Percentiles rank a stretch among this genome's conserved stretches.
phyloP scores from a whole-genome alignment of 805 yeast genomes.

The Wickerhamiella vanderwaltii region DNA sequence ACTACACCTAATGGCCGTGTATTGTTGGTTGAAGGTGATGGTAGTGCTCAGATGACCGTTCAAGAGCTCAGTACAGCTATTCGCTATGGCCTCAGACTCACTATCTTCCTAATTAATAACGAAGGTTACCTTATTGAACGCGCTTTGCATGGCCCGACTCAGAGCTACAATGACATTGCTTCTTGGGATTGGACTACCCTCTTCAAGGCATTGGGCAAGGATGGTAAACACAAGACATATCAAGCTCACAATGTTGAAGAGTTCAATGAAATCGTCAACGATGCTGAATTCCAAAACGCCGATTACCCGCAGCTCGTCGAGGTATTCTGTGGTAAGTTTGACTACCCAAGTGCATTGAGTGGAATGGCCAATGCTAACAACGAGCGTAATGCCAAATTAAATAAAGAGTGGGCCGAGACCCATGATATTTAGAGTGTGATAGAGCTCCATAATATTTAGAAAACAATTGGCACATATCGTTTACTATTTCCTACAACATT shows the following conservation, averaged over 20 bases:
- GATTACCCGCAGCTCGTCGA: conserved; percentile 43
- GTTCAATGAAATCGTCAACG: conserved; percentile 29
- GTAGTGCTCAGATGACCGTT: conserved; percentile 87
- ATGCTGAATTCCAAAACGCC: conserved; percentile 28
- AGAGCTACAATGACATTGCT: conserved; percentile 71
- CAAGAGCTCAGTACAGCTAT: conserved; percentile 67
- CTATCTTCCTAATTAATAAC: conserved; percentile 67
- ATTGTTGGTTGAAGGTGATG: conserved; percentile 76
- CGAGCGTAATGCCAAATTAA: conserved; percentile 16
- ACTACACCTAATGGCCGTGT: conserved; percentile 37
- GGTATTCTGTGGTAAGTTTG: conserved; percentile 44
- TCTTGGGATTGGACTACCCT: conserved; percentile 76
- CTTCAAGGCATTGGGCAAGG: conserved; percentile 41
- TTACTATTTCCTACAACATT: no score
- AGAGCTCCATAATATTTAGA: neutral
- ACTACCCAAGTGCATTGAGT: conserved; percentile 51
- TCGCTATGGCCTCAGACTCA: conserved; percentile 49
- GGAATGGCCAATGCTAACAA: conserved; percentile 23
- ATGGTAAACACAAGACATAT: conserved; percentile 25
- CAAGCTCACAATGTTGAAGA: conserved; percentile 33
- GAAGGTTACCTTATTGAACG: conserved; percentile 87
- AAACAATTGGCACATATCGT: no score
- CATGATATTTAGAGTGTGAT: neutral
- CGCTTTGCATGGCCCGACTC: conserved; percentile 63
- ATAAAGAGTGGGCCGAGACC: conserved; percentile 2